A percentile compares a stretch with the other conserved stretches of the same genome.
Conservation (phyloP, 306 rosid genomes). For the Ziziphus jujuba region DNA sequence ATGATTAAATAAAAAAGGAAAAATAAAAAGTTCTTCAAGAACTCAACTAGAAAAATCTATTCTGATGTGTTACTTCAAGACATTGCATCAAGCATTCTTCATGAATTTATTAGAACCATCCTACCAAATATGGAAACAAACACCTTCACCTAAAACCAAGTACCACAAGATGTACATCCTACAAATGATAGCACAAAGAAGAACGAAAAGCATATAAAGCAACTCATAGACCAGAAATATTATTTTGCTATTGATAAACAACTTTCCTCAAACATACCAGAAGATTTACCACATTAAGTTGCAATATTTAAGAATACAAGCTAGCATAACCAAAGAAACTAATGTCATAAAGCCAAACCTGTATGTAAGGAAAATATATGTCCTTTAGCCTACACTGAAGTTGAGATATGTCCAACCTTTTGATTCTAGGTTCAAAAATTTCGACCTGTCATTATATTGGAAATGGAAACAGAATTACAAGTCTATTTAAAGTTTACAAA, state of each 20-base stretch:
- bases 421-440: constrained; percentile 36
- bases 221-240: not conserved
- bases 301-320: too few relatives aligned
- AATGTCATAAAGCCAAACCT: constrained; percentile 36
- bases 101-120: too few relatives aligned
- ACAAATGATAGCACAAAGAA: not conserved
- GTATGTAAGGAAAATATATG: constrained; percentile 67
- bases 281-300: too few relatives aligned
- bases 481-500: not conserved
- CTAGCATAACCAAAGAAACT: not conserved
- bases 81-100: too few relatives aligned
- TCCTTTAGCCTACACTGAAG: constrained; percentile 61
- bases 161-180: too few relatives aligned
- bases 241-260: not conserved
- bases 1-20: too few relatives aligned
- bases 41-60: too few relatives aligned
- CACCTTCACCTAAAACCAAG: too few relatives aligned
- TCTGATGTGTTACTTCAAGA: too few relatives aligned
- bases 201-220: not conserved
- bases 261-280: too few relatives aligned
- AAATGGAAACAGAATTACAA: not conserved
- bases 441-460: constrained; percentile 46
- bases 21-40: too few relatives aligned
- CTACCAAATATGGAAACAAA: too few relatives aligned
- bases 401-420: constrained; percentile 28